Evolutionary conservation across 257 asterid genomes (phyloP).

Genomic region (Petunia axillaris): DNA sequence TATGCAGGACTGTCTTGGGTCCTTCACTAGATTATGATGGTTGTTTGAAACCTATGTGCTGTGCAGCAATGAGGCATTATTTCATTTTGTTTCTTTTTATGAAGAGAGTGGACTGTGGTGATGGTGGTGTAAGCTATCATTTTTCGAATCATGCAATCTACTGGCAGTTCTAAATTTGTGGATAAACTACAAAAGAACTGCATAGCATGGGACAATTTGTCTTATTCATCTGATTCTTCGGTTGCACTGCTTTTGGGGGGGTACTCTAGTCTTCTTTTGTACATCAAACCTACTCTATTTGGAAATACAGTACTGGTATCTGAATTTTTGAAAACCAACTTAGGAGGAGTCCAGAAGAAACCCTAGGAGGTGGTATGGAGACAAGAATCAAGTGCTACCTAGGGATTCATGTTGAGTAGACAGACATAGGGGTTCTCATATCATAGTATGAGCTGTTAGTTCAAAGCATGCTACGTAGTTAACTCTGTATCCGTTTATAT

Average conservation of each 20-base stretch:
- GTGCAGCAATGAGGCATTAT: background rate
- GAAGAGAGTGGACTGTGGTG: constrained; percentile 4
- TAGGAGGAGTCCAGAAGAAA: background rate
- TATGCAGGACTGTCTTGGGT: constrained; percentile 14
- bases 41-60: constrained; percentile 1
- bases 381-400: background rate
- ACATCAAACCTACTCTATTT: background rate
- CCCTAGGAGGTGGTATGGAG: constrained; percentile 9
- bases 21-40: constrained; percentile 2
- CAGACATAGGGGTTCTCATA: background rate
- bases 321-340: background rate
- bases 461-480: background rate
- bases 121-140: constrained; percentile 11
- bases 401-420: background rate
- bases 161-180: constrained; percentile 12
- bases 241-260: background rate
- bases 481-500: constrained; percentile 2
- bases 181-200: constrained; percentile 20
- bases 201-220: background rate
- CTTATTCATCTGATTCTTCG: constrained; percentile 16
- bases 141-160: background rate
- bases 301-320: background rate
- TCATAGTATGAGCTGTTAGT: constrained; percentile 11
- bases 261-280: background rate
- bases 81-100: background rate